Evolutionary conservation across 1,284 basidiomycete species (phyloP).

Genomic region (Gymnopus androsaceus): DNA sequence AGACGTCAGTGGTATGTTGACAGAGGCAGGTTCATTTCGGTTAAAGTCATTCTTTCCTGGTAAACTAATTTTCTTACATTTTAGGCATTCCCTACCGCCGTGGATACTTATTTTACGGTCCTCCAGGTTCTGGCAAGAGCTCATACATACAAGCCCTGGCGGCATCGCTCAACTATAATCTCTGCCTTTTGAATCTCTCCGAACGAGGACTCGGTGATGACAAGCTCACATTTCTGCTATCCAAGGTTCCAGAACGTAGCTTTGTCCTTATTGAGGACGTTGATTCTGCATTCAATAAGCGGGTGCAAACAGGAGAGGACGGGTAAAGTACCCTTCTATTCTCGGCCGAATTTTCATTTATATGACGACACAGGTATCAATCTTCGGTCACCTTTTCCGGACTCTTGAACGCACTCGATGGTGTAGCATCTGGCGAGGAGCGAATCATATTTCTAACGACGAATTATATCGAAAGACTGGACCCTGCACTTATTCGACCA

Average conservation of each 20-base stretch:
- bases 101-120: conserved; percentile 94
- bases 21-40: conserved; percentile 63
- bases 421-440: conserved; percentile 95
- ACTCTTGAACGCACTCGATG: conserved; percentile 95
- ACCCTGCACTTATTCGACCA: conserved; percentile 92
- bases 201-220: conserved; percentile 97
- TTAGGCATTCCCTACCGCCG: conserved; percentile 95
- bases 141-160: conserved; percentile 98
- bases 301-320: conserved; percentile 86
- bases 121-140: conserved; percentile 97
- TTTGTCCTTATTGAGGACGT: conserved; percentile 96
- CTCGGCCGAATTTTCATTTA: not conserved
- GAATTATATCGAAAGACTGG: conserved; percentile 86
- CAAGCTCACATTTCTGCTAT: conserved; percentile 92
- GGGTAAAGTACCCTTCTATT: conserved; percentile 55
- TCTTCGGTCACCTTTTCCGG: conserved; percentile 97
- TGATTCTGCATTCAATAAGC: conserved; percentile 96
- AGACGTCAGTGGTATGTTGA: conserved; percentile 95
- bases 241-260: conserved; percentile 90
- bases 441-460: conserved; percentile 99
- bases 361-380: conserved; percentile 65
- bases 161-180: conserved; percentile 91
- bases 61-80: conserved; percentile 1
- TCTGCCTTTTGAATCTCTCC: conserved; percentile 94
- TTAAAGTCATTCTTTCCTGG: not conserved